Conservation (phyloP, 106 monocot species). For the Dendrobium chrysotoxum region DNA sequence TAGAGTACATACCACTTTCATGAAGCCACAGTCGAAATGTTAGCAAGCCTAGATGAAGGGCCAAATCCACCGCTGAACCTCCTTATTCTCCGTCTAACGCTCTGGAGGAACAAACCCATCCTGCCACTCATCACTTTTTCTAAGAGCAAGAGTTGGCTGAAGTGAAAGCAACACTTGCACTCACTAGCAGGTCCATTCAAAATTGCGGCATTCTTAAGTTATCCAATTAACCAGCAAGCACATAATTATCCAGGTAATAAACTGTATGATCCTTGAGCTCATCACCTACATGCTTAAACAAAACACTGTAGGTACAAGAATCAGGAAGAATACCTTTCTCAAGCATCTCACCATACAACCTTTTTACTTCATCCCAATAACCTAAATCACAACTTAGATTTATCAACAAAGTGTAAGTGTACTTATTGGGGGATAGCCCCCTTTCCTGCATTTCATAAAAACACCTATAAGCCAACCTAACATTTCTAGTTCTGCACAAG, state of each 20-base stretch:
- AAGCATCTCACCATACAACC: constrained; percentile 69
- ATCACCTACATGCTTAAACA: constrained; percentile 55
- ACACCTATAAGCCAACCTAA: constrained; percentile 49
- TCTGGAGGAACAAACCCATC: neutral
- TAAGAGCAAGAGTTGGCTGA: neutral
- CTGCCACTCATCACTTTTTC: neutral
- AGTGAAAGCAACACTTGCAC: neutral
- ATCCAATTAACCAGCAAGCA: constrained; percentile 24
- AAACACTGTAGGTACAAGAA: constrained; percentile 43
- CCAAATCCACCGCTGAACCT: neutral
- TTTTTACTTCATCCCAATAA: constrained; percentile 56
- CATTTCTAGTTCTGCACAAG: constrained; percentile 39
- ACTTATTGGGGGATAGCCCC: constrained; percentile 73
- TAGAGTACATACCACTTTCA: neutral
- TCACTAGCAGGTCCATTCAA: neutral
- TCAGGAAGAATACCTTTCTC: constrained; percentile 57
- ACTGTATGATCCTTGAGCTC: constrained; percentile 28
- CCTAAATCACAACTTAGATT: constrained; percentile 54
- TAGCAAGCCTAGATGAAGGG: neutral
- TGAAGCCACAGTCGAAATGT: neutral
- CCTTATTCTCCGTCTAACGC: neutral
- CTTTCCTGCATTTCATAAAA: constrained; percentile 68
- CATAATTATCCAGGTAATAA: constrained; percentile 44
- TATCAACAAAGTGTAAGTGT: constrained; percentile 79
- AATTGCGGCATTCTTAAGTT: neutral